Conservation (phyloP, 768 basidiomycete genomes). For the Boletus patriciae region DNA sequence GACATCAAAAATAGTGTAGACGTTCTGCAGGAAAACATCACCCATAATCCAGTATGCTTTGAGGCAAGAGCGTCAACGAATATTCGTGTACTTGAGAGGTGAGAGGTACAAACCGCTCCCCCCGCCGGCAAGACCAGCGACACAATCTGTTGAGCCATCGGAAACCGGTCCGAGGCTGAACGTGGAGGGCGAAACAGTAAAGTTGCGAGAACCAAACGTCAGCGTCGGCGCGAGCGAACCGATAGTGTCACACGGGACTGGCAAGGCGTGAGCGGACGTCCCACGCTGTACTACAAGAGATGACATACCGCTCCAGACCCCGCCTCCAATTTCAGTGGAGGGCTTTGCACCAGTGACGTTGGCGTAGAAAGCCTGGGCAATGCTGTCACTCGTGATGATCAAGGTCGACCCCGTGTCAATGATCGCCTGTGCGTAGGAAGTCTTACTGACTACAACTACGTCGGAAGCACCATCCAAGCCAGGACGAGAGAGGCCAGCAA, state of each 20-base stretch:
- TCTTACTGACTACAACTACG: slow-evolving; percentile 26
- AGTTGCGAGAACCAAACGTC: slow-evolving; percentile 40
- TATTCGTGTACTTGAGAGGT: neutral
- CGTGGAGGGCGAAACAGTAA: slow-evolving; percentile 35
- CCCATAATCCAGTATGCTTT: slow-evolving; percentile 36
- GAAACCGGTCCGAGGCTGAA: slow-evolving; percentile 45
- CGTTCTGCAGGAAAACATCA: slow-evolving; percentile 36
- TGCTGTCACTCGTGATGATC: slow-evolving; percentile 26
- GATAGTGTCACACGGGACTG: slow-evolving; percentile 35
- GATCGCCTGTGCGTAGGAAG: slow-evolving; percentile 29
- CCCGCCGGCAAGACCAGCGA: slow-evolving; percentile 38
- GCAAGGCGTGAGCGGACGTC: neutral
- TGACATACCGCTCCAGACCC: slow-evolving; percentile 38
- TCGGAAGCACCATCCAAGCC: slow-evolving; percentile 20
- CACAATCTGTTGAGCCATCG: slow-evolving; percentile 33
- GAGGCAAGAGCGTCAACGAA: neutral
- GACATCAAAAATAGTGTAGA: slow-evolving; percentile 35
- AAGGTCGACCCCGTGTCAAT: slow-evolving; percentile 37
- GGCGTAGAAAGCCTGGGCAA: slow-evolving; percentile 31
- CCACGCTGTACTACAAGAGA: neutral
- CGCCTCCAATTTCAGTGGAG: slow-evolving; percentile 26
- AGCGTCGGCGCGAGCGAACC: slow-evolving; percentile 33
- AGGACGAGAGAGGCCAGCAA: slow-evolving; percentile 31
- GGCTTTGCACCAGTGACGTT: slow-evolving; percentile 32
- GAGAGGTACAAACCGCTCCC: slow-evolving; percentile 20